A percentile compares a stretch with the other conserved stretches of the same genome.
These are phyloP conservation scores for Maudiozyma humilis DNA, from an alignment of 1,139 yeast genomes.

Conservation along the genomic window DNA sequence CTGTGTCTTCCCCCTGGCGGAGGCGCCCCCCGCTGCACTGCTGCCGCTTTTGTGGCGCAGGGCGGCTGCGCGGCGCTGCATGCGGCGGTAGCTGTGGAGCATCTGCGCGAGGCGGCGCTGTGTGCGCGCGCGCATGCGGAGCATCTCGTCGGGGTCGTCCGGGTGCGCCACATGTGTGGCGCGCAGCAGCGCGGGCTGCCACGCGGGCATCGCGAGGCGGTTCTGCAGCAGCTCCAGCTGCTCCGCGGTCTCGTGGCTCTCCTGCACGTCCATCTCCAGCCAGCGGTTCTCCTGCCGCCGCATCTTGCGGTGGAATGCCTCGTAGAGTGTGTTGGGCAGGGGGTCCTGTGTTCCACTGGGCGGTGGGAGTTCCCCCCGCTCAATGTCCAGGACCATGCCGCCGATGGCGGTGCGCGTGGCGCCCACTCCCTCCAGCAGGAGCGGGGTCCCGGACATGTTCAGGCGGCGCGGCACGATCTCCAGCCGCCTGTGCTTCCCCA, in stretches of 20 bases:
- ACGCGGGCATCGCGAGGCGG: conserved; percentile 43
- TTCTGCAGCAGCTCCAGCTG: conserved; percentile 21
- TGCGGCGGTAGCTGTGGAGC: conserved; percentile 41
- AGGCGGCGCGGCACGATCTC: conserved; percentile 10
- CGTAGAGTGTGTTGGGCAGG: conserved; percentile 40
- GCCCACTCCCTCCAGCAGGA: conserved; percentile 2
- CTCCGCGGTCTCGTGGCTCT: conserved; percentile 40
- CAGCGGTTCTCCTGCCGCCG: conserved; percentile 58
- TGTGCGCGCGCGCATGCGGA: conserved; percentile 44
- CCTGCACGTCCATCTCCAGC: conserved; percentile 51
- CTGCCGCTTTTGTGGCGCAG: conserved; percentile 7
- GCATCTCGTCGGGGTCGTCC: conserved; percentile 42
- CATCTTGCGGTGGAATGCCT: conserved; percentile 52
- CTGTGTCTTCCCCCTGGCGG: no score
- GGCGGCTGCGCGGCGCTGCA: conserved; percentile 28
- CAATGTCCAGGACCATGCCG: conserved; percentile 19
- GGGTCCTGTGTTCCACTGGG: no score
- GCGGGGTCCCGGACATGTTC: neutral
- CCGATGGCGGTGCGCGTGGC: conserved; percentile 15
- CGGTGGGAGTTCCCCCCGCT: conserved; percentile 5
- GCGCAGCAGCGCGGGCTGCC: conserved; percentile 45
- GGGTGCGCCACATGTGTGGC: conserved; percentile 48
- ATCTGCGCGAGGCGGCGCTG: conserved; percentile 42
- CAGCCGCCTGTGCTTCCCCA: conserved; percentile 15
- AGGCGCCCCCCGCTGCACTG: no score